A percentile compares a stretch with the other conserved stretches of the same genome.
Evolutionary conservation across 768 basidiomycete species (phyloP).

Genomic region (Boletellus sp.): DNA sequence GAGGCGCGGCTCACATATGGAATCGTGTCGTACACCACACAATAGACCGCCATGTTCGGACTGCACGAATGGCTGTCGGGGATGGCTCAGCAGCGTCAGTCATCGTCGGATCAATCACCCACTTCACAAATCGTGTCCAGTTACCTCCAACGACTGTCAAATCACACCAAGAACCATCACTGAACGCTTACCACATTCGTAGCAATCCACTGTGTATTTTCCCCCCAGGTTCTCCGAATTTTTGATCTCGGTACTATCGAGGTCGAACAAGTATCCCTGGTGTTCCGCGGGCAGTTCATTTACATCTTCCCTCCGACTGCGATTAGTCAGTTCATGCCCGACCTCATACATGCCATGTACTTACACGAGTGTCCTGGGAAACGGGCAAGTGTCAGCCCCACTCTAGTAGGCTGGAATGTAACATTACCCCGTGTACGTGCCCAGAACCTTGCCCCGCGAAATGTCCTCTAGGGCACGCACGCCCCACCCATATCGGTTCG

Average conservation of each 20-base stretch:
- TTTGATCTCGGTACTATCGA: slow-evolving; percentile 52
- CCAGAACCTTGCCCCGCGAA: slow-evolving; percentile 55
- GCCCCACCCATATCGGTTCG: slow-evolving; percentile 59
- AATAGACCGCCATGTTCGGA: slow-evolving; percentile 55
- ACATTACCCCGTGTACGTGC: slow-evolving; percentile 65
- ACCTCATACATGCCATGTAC: slow-evolving; percentile 13
- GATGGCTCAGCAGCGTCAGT: slow-evolving; percentile 2
- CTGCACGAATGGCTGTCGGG: slow-evolving; percentile 60
- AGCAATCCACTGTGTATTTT: slow-evolving; percentile 56
- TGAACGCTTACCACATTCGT: slow-evolving; percentile 41
- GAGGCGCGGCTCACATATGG: slow-evolving; percentile 40
- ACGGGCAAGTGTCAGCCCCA: slow-evolving; percentile 3
- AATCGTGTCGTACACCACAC: slow-evolving; percentile 60
- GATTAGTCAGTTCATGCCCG: neutral
- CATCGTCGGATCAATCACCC: slow-evolving; percentile 15
- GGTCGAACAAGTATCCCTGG: slow-evolving; percentile 55
- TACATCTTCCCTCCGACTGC: slow-evolving; percentile 44
- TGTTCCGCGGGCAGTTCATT: slow-evolving; percentile 33
- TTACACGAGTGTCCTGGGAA: slow-evolving; percentile 44
- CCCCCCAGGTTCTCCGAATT: slow-evolving; percentile 30
- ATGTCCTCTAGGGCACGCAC: slow-evolving; percentile 45
- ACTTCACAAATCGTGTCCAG: slow-evolving; percentile 78
- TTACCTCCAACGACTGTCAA: slow-evolving; percentile 46
- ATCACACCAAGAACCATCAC: neutral
- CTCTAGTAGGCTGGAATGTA: neutral